Evolutionary conservation across 441 rosid species (phyloP).

Genomic region (Daphne laureola): DNA sequence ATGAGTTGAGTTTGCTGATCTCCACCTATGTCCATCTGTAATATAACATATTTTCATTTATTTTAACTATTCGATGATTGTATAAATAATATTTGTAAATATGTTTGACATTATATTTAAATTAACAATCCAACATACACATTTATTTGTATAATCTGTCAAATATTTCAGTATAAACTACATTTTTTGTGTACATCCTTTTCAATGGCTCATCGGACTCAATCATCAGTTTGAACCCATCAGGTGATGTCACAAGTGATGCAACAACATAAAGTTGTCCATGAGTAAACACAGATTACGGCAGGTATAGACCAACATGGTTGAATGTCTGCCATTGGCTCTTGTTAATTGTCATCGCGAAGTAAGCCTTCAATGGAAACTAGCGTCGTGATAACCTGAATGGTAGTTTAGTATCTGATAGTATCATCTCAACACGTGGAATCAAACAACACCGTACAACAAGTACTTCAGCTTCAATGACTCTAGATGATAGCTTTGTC

Average conservation of each 20-base stretch:
- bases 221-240: background rate
- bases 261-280: slow-evolving; percentile 5
- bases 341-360: slow-evolving; percentile 10
- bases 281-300: background rate
- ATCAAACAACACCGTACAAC: background rate
- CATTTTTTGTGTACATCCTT: no score
- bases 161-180: no score
- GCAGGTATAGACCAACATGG: slow-evolving; percentile 5
- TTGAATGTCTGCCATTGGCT: slow-evolving; percentile 12
- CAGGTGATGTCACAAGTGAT: background rate
- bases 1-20: no score
- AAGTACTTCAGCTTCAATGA: background rate
- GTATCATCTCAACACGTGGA: background rate
- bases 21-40: no score
- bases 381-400: background rate
- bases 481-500: background rate
- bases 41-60: no score
- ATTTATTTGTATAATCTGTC: no score
- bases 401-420: background rate
- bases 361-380: background rate
- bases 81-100: no score
- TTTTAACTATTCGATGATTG: no score
- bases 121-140: no score
- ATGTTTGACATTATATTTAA: no score
- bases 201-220: no score